Conservation (phyloP, 768 basidiomycete genomes). For the Candolleomyces eurysporus region DNA sequence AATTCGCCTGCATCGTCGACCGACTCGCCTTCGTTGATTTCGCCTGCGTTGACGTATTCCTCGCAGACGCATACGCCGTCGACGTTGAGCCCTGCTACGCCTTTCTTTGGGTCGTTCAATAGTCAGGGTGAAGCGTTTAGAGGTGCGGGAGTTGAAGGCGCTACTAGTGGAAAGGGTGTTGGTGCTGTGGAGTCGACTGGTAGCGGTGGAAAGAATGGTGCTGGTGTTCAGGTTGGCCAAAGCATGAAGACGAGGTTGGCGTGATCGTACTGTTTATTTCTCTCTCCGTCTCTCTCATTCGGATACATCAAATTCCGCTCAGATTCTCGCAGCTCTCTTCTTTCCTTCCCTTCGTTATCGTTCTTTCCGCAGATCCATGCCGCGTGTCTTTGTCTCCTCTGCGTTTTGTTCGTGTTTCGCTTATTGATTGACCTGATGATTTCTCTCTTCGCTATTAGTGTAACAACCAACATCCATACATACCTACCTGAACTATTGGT, state of each 20-base stretch:
- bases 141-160: constrained; percentile 9
- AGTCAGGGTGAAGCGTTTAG: constrained; percentile 29
- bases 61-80: constrained; percentile 58
- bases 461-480: no score
- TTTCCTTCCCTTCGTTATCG: no score
- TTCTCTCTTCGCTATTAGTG: no score
- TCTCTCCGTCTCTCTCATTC: background rate
- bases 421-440: no score
- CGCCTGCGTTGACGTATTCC: constrained; percentile 70
- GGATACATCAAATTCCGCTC: no score
- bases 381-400: no score
- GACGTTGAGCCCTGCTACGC: constrained; percentile 68
- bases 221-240: background rate
- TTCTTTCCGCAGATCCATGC: no score
- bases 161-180: background rate
- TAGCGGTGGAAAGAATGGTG: no score
- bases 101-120: constrained; percentile 64
- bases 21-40: constrained; percentile 48
- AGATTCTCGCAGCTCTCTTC: no score
- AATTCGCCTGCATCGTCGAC: constrained; percentile 10
- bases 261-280: background rate
- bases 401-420: no score
- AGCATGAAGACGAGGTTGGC: background rate
- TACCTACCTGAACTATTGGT: no score
- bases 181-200: background rate